These are phyloP conservation scores for Saturnispora halmiae DNA, from an alignment of 805 yeast genomes.

Conservation along the genomic window DNA sequence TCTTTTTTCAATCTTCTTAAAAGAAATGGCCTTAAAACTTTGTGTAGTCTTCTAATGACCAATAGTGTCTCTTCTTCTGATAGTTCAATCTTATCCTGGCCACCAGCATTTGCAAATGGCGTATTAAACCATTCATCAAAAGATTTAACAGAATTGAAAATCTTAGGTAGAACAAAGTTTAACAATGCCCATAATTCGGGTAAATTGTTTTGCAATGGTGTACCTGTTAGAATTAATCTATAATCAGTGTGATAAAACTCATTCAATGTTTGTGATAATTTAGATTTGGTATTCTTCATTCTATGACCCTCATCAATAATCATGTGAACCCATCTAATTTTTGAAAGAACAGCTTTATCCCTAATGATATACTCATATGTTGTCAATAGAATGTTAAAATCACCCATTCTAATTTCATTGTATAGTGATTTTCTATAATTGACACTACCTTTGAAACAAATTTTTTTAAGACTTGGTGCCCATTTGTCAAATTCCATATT, in stretches of 20 bases:
- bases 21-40: conserved; percentile 76
- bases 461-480: conserved; percentile 71
- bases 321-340: conserved; percentile 76
- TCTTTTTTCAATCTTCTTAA: conserved; percentile 78
- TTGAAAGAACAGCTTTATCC: conserved; percentile 61
- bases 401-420: conserved; percentile 53
- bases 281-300: conserved; percentile 73
- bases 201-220: conserved; percentile 75
- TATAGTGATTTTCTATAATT: conserved; percentile 59
- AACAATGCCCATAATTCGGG: conserved; percentile 83
- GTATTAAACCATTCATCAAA: conserved; percentile 89
- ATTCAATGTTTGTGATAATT: conserved; percentile 61
- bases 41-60: conserved; percentile 77
- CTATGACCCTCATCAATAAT: conserved; percentile 88
- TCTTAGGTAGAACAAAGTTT: conserved; percentile 74
- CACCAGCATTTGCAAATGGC: conserved; percentile 78
- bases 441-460: conserved; percentile 73
- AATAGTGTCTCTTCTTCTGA: conserved; percentile 81
- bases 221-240: conserved; percentile 77
- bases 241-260: conserved; percentile 66
- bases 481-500: conserved; percentile 77
- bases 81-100: conserved; percentile 69
- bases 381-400: conserved; percentile 68
- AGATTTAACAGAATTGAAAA: conserved; percentile 77
- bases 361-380: conserved; percentile 76